Base-by-base conservation (phyloP, 768 basidiomycete species). In the Glaciozyma antarctica region DNA sequence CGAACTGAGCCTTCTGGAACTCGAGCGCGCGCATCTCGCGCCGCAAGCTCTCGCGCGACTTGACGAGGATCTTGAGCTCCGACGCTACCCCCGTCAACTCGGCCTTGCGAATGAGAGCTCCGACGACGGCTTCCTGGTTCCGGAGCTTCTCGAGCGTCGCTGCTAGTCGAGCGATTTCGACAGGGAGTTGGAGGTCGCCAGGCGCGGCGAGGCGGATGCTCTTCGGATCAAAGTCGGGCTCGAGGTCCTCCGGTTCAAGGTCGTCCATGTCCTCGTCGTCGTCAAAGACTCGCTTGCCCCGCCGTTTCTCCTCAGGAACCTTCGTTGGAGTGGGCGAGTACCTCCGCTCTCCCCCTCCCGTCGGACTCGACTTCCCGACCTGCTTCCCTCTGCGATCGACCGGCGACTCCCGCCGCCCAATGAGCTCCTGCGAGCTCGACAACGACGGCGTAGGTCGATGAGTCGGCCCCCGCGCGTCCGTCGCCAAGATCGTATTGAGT, bases 1-100 rank as follows among this genome's bases (percentile, higher is more conserved):
- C 88, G 74, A 90, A 97, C 73, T 97, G 93, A 16, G 82, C 81
- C 77, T 87, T 90, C 77, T 95, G 93, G 77, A 98, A 95, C 61
- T 82, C 81, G 3, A 92, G 78, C 73, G 90, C 86, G 38, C 92
- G 81, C 48, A 92, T 79, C 73, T 98, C 92, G 62, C 90, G 80
- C 21, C 80, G 83, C 79, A 98, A 83, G 0, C 88, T 84, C 13
- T 86, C 81, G 75, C 87, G 88, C 3, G 91, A 93, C 72, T 84
- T 87, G 65, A 80, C 83, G 56, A 98, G 82, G 52, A 98, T 81
- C 64, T 82, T 82, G 26, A 94, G 81, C 76, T 98, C 93, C 72
- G 87, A 85, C 2, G 83, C 84, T 73, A 90, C 91, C 0, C 93
- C 95, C 6, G 89, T 90, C 47, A 98, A 78, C 74, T 98, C 95